Base-by-base conservation (phyloP, 2,329 filamentous ascomycete species). In the Cytospora piceicola region DNA sequence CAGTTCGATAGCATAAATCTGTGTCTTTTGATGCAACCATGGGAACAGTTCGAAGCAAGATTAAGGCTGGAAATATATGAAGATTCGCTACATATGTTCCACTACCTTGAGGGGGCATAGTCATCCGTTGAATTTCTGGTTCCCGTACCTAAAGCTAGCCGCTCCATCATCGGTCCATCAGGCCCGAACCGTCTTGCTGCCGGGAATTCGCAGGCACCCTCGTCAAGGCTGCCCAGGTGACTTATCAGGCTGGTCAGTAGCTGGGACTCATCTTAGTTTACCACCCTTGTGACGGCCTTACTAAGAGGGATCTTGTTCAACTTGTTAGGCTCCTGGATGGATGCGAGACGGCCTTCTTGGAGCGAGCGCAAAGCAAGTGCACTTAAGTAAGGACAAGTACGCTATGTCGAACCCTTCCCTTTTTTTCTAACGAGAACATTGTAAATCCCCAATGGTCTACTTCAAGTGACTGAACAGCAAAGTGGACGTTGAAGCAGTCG, bases 281-380 rank as follows among this genome's bases (percentile, higher is more conserved):
- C 15, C 69, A 73, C 6, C 71, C 72, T 20, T 59, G 64, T 11
- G 70, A 70, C 29, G n/a, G n/a, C n/a, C n/a, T n/a, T n/a, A n/a
- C n/a, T n/a, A n/a, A n/a, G n/a, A n/a, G 27, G 27, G 5, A 29
- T 29, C 3, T 29, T 29, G n/a, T 29, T 29, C 27, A 29, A 29
- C 27, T 5, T 29, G 73, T 14, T 76, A 76, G n/a, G 80, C 72
- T 5, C 74, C 74, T 4, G 79, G 77, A 62, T 82, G 78, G 3
- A 81, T 67, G 14, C 81, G 76, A 70, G 81, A 12, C 73, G 2
- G 77, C 74, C 69, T 83, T 81, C 27, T 76, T 77, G 54, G 83
- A 73, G 15, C 79, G 76, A 2, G 80, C 79, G 56, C 75, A 12
- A 2, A n/a, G 4, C 27, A 22, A 2, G 29, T 11, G 7, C 24